These are phyloP conservation scores for Apodospora peruviana DNA, from an alignment of 495 filamentous ascomycete genomes.

Conservation along the genomic window DNA sequence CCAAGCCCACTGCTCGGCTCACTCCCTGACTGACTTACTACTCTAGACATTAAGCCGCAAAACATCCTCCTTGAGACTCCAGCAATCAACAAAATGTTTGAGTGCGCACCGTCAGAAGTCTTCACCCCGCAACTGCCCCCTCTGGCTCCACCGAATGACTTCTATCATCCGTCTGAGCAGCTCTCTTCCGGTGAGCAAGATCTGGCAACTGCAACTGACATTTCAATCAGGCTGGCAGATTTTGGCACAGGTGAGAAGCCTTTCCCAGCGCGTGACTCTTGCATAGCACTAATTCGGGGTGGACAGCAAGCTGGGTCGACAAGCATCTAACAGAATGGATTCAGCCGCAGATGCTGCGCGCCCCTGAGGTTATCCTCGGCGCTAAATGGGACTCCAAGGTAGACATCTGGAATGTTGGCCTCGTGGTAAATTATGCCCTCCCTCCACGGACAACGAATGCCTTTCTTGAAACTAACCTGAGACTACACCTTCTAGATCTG, in stretches of 20 bases:
- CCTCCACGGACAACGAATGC: too few relatives aligned
- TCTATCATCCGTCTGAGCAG: conserved; percentile 1
- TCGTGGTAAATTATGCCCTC: conserved; percentile 1
- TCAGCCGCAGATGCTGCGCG: conserved; percentile 7
- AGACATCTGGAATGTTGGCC: conserved; percentile 5
- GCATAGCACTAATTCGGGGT: background rate
- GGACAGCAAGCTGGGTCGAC: conserved; percentile 4
- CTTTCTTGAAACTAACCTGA: background rate
- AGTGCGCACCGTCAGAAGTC: background rate
- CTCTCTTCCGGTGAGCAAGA: conserved; percentile 4
- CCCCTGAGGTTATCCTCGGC: conserved; percentile 6
- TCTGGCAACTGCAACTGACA: conserved; percentile 1
- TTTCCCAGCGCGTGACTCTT: background rate
- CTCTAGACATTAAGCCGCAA: conserved; percentile 6
- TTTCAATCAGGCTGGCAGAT: conserved; percentile 5
- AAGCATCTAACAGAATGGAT: conserved; percentile 3
- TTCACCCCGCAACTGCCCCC: conserved; percentile 2
- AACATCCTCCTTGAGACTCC: conserved; percentile 7
- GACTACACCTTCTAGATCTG: background rate
- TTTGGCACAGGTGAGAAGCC: conserved; percentile 3
- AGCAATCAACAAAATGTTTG: conserved; percentile 4
- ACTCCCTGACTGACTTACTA: background rate
- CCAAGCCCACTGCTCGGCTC: background rate
- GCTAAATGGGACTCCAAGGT: conserved; percentile 7
- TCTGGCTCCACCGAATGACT: conserved; percentile 5